phyloP scores from a whole-genome alignment of 805 yeast genomes.

The Candida pseudofarinosa region DNA sequence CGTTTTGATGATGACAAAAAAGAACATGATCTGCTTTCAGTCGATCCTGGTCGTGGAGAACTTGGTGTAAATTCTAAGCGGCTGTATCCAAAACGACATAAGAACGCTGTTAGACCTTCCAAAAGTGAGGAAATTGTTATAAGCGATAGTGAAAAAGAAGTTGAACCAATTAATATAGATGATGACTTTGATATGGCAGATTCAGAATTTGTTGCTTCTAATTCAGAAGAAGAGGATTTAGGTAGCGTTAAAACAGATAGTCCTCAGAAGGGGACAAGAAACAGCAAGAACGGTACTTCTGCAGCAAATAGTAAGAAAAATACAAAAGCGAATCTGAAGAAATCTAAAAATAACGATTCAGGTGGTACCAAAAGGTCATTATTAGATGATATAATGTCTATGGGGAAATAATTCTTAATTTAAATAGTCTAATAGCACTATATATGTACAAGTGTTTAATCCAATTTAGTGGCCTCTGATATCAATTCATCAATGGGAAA shows the following conservation, averaged over 20 bases:
- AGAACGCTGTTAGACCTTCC: background rate
- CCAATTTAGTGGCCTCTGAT: slow-evolving; percentile 70
- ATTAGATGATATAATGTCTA: slow-evolving; percentile 11
- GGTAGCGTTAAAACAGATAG: too few relatives aligned
- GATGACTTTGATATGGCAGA: background rate
- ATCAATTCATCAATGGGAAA: slow-evolving; percentile 68
- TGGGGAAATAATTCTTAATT: slow-evolving; percentile 7
- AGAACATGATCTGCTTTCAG: background rate
- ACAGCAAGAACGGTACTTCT: background rate
- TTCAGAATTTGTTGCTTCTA: background rate
- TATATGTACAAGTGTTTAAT: slow-evolving; percentile 18
- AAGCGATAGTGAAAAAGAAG: slow-evolving; percentile 3
- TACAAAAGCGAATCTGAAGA: slow-evolving; percentile 2
- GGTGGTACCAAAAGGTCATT: slow-evolving; percentile 5
- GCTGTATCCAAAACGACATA: background rate
- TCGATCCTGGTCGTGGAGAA: background rate
- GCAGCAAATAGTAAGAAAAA: background rate
- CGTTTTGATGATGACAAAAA: background rate
- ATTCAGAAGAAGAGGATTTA: background rate
- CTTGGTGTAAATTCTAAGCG: background rate
- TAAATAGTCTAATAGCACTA: background rate
- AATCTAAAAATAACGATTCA: slow-evolving; percentile 3
- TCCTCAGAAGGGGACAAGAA: background rate
- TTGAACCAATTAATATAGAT: background rate
- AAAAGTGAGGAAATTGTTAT: background rate